Conservation (phyloP, 495 filamentous ascomycete species). For the Lophiostoma macrostomum region DNA sequence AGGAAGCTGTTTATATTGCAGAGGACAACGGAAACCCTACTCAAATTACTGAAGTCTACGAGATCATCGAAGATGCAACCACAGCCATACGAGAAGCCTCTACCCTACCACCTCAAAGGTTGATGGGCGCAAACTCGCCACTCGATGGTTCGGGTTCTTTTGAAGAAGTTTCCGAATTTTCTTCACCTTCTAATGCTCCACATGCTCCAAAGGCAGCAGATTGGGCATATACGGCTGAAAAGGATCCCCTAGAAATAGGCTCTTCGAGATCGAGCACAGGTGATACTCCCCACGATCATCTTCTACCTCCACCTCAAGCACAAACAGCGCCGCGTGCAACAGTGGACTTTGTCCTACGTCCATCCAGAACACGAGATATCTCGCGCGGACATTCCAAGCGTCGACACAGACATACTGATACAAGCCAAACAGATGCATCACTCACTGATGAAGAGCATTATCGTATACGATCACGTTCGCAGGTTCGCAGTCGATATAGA, state of each 20-base stretch:
- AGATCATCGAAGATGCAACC: conserved; percentile 37
- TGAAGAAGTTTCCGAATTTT: conserved; percentile 11
- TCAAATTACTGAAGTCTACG: conserved; percentile 32
- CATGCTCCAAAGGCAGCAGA: conserved; percentile 18
- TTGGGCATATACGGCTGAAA: conserved; percentile 19
- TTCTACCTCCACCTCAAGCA: conserved; percentile 6
- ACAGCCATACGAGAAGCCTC: conserved; percentile 32
- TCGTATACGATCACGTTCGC: conserved; percentile 1
- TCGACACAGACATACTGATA: too few relatives aligned
- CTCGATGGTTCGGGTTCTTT: conserved; percentile 19
- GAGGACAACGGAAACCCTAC: conserved; percentile 30
- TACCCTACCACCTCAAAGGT: conserved; percentile 6
- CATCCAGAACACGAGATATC: neutral
- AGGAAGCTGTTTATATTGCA: conserved; percentile 36
- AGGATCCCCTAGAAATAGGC: neutral
- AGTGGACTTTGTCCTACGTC: conserved; percentile 23
- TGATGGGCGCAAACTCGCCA: conserved; percentile 14
- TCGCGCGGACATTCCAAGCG: too few relatives aligned
- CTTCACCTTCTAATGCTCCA: conserved; percentile 7
- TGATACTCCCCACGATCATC: neutral
- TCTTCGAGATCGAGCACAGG: conserved; percentile 4
- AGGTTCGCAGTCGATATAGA: neutral
- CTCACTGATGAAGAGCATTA: too few relatives aligned
- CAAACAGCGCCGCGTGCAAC: conserved; percentile 14
- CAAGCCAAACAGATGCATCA: too few relatives aligned